Evolutionary conservation across 2,329 filamentous ascomycete species (phyloP).

Genomic region (Pseudogymnoascus sp.): DNA sequence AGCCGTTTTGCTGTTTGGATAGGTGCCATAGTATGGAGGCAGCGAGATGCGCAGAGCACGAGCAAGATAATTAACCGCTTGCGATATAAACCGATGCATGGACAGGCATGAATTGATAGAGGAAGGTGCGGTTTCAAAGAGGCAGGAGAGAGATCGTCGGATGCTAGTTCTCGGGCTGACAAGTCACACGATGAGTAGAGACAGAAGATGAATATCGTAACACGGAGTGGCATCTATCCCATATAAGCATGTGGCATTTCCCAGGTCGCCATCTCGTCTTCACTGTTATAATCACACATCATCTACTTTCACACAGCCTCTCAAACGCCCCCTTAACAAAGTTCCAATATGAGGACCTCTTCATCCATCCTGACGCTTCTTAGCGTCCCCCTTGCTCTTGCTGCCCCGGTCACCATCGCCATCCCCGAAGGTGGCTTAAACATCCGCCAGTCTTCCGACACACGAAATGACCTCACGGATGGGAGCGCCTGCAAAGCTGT

Average conservation of each 20-base stretch:
- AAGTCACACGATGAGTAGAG: background rate
- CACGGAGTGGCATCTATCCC: background rate
- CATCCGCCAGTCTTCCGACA: slow-evolving; percentile 1
- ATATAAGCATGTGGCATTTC: background rate
- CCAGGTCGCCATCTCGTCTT: background rate
- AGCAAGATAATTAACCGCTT: background rate
- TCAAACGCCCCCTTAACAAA: background rate
- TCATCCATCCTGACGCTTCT: background rate
- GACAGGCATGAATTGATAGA: background rate
- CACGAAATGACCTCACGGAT: slow-evolving; percentile 20
- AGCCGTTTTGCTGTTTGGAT: background rate
- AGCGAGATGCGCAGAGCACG: background rate
- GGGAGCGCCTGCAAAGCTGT: slow-evolving; percentile 36
- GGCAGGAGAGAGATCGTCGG: background rate
- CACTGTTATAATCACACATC: background rate
- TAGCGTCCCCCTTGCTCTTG: background rate
- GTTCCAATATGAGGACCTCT: slow-evolving; percentile 1
- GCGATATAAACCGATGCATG: background rate
- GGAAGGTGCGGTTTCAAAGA: background rate
- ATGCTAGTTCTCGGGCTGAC: background rate
- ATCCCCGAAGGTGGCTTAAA: background rate
- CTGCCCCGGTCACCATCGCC: background rate
- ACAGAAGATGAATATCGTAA: background rate
- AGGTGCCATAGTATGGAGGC: background rate
- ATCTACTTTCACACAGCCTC: background rate